phyloP scores from a whole-genome alignment of 768 basidiomycete genomes.

The Mycena vitilis region DNA sequence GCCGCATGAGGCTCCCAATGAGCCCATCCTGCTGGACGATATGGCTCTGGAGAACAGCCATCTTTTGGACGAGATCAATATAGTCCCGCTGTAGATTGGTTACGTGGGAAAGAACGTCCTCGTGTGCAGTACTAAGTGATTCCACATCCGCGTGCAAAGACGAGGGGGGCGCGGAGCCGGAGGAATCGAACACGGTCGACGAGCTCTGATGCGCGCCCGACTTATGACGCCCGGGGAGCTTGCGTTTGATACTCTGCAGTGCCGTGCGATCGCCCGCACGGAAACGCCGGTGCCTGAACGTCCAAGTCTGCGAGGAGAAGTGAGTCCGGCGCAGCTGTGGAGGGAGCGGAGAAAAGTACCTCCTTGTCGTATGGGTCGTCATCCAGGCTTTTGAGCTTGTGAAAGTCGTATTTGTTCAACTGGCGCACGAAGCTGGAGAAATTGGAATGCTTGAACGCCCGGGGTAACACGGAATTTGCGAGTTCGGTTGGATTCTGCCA shows the following conservation, averaged over 20 bases:
- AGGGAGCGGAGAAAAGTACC: slow-evolving; percentile 43
- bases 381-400: slow-evolving; percentile 93
- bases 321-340: slow-evolving; percentile 3
- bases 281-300: slow-evolving; percentile 68
- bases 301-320: slow-evolving; percentile 56
- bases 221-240: slow-evolving; percentile 66
- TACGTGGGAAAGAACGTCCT: slow-evolving; percentile 65
- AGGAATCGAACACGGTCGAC: no score
- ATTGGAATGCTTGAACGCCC: slow-evolving; percentile 95
- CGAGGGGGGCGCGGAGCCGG: no score
- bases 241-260: slow-evolving; percentile 70
- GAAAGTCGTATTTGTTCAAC: slow-evolving; percentile 96
- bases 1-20: slow-evolving; percentile 84
- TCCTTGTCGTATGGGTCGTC: slow-evolving; percentile 78
- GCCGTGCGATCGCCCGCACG: slow-evolving; percentile 65
- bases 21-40: slow-evolving; percentile 88
- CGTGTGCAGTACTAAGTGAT: slow-evolving; percentile 57
- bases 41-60: slow-evolving; percentile 77
- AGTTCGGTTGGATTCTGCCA: slow-evolving; percentile 90
- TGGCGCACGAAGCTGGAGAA: slow-evolving; percentile 94
- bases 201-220: slow-evolving; percentile 20
- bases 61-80: slow-evolving; percentile 74
- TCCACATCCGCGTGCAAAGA: slow-evolving; percentile 54
- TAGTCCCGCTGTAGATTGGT: slow-evolving; percentile 71
- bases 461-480: slow-evolving; percentile 89